These are phyloP conservation scores for Amoebophrya sp. DNA, from an alignment of 169 alveolate genomes.

Conservation along the genomic window DNA sequence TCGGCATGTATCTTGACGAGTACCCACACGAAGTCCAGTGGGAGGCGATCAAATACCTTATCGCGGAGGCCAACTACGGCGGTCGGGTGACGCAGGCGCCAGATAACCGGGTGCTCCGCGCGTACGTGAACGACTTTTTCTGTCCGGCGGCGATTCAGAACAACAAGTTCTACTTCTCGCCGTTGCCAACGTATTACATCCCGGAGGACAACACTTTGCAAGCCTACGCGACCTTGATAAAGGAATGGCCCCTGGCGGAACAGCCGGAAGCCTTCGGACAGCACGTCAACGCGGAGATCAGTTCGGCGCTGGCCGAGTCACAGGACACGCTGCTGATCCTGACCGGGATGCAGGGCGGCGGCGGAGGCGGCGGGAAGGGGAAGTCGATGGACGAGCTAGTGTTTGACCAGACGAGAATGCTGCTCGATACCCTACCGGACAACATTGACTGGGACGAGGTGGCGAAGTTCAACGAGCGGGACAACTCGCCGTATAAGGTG, in stretches of 20 bases:
- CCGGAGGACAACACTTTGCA: conserved; percentile 64
- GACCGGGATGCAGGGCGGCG: conserved; percentile 43
- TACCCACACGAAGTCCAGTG: conserved; percentile 73
- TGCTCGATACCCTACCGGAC: conserved; percentile 69
- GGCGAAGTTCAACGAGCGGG: conserved; percentile 64
- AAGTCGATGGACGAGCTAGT: conserved; percentile 57
- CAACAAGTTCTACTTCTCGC: conserved; percentile 51
- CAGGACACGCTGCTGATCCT: conserved; percentile 44
- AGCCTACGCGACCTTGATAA: conserved; percentile 22
- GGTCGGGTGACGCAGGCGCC: conserved; percentile 90
- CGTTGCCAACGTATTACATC: conserved; percentile 54
- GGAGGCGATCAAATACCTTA: conserved; percentile 85
- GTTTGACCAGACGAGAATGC: conserved; percentile 57
- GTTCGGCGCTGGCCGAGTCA: conserved; percentile 74
- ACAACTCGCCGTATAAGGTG: conserved; percentile 73
- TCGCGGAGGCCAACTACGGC: conserved; percentile 90
- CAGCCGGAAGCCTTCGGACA: conserved; percentile 86
- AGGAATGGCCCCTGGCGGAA: conserved; percentile 66
- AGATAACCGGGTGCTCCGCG: conserved; percentile 79
- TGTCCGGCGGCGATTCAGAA: conserved; percentile 63
- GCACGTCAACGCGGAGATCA: conserved; percentile 87
- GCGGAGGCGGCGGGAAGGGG: conserved; percentile 23
- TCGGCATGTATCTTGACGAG: conserved; percentile 79
- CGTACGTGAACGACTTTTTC: conserved; percentile 72
- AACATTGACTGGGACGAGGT: conserved; percentile 67